These are phyloP conservation scores for Penicillium paxilli DNA, from an alignment of 495 filamentous ascomycete genomes.

Conservation along the genomic window DNA sequence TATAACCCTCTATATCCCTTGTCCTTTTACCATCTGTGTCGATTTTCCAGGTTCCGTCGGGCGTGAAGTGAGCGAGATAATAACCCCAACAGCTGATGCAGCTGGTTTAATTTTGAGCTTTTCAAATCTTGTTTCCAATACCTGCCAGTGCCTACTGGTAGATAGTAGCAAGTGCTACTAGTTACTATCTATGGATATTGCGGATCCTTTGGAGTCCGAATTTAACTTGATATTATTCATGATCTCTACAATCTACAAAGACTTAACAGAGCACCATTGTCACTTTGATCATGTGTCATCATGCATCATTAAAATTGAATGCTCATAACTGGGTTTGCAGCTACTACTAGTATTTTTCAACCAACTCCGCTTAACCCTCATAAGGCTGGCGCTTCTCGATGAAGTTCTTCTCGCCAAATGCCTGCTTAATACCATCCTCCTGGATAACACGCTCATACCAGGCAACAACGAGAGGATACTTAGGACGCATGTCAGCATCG, in stretches of 20 bases:
- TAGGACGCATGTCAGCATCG: conserved; percentile 51
- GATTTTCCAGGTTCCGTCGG: not conserved
- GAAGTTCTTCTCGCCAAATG: conserved; percentile 46
- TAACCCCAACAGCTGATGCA: not conserved
- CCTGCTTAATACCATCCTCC: conserved; percentile 49
- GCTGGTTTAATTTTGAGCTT: not conserved
- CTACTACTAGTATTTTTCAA: not conserved
- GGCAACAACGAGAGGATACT: conserved; percentile 40
- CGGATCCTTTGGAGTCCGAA: no score
- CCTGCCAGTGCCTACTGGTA: no score
- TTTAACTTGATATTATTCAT: no score
- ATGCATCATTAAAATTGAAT: not conserved
- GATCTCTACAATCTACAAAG: no score
- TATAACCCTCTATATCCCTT: no score
- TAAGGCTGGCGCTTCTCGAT: conserved; percentile 40
- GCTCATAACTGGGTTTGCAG: no score
- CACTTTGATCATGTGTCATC: no score
- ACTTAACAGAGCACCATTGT: no score
- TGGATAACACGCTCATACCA: conserved; percentile 46
- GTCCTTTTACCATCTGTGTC: not conserved
- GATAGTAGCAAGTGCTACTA: no score
- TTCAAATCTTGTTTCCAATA: no score
- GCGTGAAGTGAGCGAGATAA: not conserved
- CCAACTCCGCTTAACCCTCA: conserved; percentile 5
- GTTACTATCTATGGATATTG: no score